Evolutionary conservation across 2,329 filamentous ascomycete species (phyloP), one percentile per base, ranked within the genome.

Genomic region (Fusarium armeniacum): DNA sequence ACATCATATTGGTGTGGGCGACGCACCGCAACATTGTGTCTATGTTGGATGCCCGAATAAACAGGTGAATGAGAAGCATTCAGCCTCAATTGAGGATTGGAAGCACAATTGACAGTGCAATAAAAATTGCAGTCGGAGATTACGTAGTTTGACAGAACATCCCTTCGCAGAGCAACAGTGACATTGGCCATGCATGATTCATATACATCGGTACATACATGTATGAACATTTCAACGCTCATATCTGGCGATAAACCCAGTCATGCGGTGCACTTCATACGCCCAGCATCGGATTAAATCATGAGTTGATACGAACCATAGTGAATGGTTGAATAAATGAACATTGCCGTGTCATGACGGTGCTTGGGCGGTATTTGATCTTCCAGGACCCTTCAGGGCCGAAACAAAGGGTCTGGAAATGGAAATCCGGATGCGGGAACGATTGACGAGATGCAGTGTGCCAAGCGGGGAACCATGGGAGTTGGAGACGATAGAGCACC

Each of bases 381-480:
- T 54, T 57, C 41, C 54, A 66, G 61, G 61, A 41, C 64, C 54
- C 47, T 65, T 46, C 52, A 67, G 43, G 56, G 44, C 55, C 56
- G 58, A 72, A 72, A 70, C 65, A 70, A 68, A 72, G 58, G 69
- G 69, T 72, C 69, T 70, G 41, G 66, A 58, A 64, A 67, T 72
- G 51, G 58, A 49, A 71, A 67, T 70, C 69, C 64, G 57, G 69
- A 65, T 70, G 72, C 58, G 70, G 72, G 71, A 68, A 73, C 67
- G 71, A 74, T 74, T 74, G 72, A 74, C 72, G 71, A 74, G 68
- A 70, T 69, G 67, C 65, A 74, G 68, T 60, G 53, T 55, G 64
- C 65, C 58, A 71, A 69, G 55, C 66, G 61, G 67, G 53, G 55
- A 56, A 60, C 58, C 30, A 55, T 64, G 33, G 52, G 51, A 65